Evolutionary conservation across 1,139 yeast genomes (phyloP).

Genomic region (Candida anutae): DNA sequence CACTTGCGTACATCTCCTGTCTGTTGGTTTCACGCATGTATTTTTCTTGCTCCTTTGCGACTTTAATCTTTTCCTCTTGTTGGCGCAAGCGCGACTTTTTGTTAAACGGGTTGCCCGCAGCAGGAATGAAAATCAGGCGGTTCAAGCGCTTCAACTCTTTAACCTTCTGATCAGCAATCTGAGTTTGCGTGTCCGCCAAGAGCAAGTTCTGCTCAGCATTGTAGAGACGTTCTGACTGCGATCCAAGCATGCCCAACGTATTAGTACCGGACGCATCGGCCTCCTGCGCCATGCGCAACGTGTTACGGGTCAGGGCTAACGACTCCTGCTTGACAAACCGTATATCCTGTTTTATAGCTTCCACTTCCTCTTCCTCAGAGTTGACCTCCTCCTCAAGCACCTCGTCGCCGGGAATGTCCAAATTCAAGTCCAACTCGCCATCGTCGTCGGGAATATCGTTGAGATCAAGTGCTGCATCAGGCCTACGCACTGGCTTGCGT

Average conservation of each 20-base stretch:
- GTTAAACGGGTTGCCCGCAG: conserved; percentile 79
- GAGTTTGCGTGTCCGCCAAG: conserved; percentile 73
- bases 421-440: conserved; percentile 35
- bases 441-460: conserved; percentile 23
- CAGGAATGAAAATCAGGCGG: conserved; percentile 77
- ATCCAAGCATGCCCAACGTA: conserved; percentile 85
- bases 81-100: conserved; percentile 69
- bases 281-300: conserved; percentile 80
- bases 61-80: conserved; percentile 63
- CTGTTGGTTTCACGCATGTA: conserved; percentile 36
- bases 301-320: conserved; percentile 77
- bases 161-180: conserved; percentile 78
- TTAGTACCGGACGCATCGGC: conserved; percentile 90
- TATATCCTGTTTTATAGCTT: conserved; percentile 77
- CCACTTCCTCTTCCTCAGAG: conserved; percentile 80
- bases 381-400: conserved; percentile 41
- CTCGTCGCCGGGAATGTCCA: conserved; percentile 27
- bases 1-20: conserved; percentile 38
- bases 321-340: conserved; percentile 84
- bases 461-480: conserved; percentile 18
- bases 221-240: conserved; percentile 81
- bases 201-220: conserved; percentile 72
- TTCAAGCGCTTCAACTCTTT: conserved; percentile 72
- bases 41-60: conserved; percentile 59
- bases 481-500: conserved; percentile 11